phyloP scores from a whole-genome alignment of 75 land plant genomes.

The Isoetes taiwanensis region DNA sequence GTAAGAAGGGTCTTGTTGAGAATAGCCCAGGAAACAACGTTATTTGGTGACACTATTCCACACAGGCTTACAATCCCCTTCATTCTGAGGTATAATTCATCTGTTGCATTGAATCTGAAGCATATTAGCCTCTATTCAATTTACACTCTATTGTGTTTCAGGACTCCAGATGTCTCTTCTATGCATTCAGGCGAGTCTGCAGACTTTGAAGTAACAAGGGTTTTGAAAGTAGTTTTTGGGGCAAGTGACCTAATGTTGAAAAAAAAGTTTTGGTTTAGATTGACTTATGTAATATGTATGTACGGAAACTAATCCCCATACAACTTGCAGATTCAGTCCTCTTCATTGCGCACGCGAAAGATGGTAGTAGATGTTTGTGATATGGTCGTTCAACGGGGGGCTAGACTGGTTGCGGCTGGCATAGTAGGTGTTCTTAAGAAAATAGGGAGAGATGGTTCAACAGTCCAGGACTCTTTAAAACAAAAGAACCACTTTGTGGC shows the following conservation, averaged over 20 bases:
- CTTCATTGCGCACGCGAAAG: conserved; percentile 30
- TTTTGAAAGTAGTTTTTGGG: conserved; percentile 26
- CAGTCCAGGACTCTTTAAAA: too few relatives aligned
- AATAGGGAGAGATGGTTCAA: conserved; percentile 31
- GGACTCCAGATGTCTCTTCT: conserved; percentile 27
- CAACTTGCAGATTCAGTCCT: conserved; percentile 28
- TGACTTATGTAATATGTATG: too few relatives aligned
- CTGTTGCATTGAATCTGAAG: too few relatives aligned
- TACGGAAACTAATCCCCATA: too few relatives aligned
- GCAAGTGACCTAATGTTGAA: conserved; percentile 4
- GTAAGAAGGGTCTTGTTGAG: conserved; percentile 57
- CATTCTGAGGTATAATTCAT: conserved; percentile 43
- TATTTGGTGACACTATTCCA: conserved; percentile 52
- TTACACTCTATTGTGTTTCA: too few relatives aligned
- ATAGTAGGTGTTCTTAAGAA: conserved; percentile 52
- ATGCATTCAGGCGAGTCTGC: conserved; percentile 25
- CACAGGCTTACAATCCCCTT: conserved; percentile 40
- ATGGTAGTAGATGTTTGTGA: conserved; percentile 43
- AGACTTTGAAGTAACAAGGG: conserved; percentile 14
- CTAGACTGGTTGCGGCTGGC: conserved; percentile 59
- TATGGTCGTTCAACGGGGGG: conserved; percentile 43
- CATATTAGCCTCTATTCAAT: too few relatives aligned
- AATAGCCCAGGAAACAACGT: conserved; percentile 51
- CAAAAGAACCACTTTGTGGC: too few relatives aligned
- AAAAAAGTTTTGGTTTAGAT: background rate